Base-by-base conservation (phyloP, 2,329 filamentous ascomycete species). In the Colletotrichum incanum region DNA sequence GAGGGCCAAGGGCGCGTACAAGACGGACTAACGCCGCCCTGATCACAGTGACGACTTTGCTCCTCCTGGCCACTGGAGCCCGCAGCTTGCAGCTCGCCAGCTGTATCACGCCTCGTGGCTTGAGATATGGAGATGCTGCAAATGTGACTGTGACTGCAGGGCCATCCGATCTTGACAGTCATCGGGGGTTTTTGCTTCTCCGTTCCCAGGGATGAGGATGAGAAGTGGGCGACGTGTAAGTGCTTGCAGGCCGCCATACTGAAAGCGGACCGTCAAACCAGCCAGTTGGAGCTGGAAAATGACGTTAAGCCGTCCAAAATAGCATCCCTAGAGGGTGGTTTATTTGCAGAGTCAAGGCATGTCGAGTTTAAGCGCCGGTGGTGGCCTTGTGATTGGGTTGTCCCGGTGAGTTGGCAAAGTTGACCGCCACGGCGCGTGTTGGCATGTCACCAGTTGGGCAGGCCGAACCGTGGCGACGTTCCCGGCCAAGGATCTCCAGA, bases 1-100 rank as follows among this genome's bases (percentile, higher is more conserved):
- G 64, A 49, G 65, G 59, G 71, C 80, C 81, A 81, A 82, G 79
- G 84, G 84, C 84, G 84, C 81, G 79, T 86, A 84, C 74, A 47
- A 9, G 39, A 67, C 49, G 62, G 67, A 50, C 71, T 71, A 72
- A 72, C 65, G 66, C 65, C 59, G 55, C 45, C 54, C 49, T 65
- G 54, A 72, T 65, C 70, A 65, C 65, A 72, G 50, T 72, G 43
- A 31, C 52, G n/a, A 41, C 65, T 59, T 56, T 60, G 58, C 69
- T 41, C 59, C 58, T 54, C 31, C n/a, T 50, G 47, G 59, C 28
- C 54, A 70, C 31, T 37, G 39, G 65, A 60, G 41, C 49, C 49
- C 49, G 65, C 60, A 69, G 60, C 52, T 56, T 39, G 60, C 66
- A 71, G 69, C 58, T 67, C 34, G 52, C n/a, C 23, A 39, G 49